Conservation (phyloP, 2,329 filamentous ascomycete species). For the Cladosporium sp. region DNA sequence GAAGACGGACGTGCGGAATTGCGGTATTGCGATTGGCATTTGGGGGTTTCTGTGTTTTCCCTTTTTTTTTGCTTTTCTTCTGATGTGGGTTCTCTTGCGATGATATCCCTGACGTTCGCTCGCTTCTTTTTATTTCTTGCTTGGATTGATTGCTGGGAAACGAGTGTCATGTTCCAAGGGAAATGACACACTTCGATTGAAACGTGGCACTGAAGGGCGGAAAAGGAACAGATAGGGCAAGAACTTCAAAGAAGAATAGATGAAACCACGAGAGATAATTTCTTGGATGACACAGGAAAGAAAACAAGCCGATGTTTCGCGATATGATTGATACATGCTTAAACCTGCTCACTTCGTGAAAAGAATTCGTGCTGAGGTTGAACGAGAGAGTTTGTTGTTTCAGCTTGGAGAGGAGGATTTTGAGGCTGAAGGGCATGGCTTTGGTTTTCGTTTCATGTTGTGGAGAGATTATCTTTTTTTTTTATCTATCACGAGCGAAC, state of each 20-base stretch:
- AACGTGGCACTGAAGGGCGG: no score
- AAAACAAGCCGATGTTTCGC: background rate
- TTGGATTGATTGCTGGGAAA: background rate
- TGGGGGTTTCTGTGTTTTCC: background rate
- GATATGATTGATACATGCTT: background rate
- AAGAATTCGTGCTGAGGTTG: background rate
- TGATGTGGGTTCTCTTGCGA: slow-evolving; percentile 1
- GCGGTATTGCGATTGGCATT: background rate
- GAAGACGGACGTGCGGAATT: background rate
- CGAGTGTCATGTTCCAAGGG: background rate
- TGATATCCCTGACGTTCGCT: slow-evolving; percentile 11
- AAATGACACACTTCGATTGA: background rate
- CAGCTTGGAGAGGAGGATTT: background rate
- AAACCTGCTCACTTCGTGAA: background rate
- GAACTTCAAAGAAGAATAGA: background rate
- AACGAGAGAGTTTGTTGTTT: background rate
- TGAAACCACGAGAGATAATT: background rate
- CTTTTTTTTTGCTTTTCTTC: background rate
- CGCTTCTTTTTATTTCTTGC: background rate
- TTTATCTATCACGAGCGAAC: no score
- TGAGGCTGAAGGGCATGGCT: background rate
- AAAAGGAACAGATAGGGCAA: background rate
- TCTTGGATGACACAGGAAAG: background rate
- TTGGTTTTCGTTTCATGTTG: no score
- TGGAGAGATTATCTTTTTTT: no score